Evolutionary conservation across 306 rosid genomes (phyloP).

Genomic region (Vicia villosa): DNA sequence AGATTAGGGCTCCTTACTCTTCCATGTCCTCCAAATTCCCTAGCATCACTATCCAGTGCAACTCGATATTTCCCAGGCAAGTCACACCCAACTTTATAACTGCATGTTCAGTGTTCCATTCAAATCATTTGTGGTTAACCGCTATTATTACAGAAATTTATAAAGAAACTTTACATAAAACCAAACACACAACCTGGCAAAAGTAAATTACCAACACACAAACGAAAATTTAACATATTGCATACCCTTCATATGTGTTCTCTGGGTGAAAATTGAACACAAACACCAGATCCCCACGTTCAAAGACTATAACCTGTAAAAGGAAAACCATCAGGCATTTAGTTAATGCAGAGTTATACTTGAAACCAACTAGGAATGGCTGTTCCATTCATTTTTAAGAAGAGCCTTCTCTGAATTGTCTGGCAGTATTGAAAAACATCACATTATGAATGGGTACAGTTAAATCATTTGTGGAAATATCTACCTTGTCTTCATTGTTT

Average conservation of each 20-base stretch:
- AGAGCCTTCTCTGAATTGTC: constrained; percentile 18
- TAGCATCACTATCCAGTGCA: constrained; percentile 87
- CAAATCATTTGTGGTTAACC: constrained; percentile 30
- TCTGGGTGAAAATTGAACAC: constrained; percentile 94
- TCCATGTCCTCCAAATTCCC: constrained; percentile 90
- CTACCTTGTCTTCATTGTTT: constrained; percentile 79
- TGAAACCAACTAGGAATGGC: constrained; percentile 1
- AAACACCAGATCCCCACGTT: constrained; percentile 89
- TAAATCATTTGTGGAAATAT: constrained; percentile 23
- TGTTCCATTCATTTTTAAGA: constrained; percentile 18
- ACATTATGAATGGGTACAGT: constrained; percentile 26
- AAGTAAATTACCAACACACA: constrained; percentile 9
- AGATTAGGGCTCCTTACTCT: constrained; percentile 66
- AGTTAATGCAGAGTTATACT: constrained; percentile 25
- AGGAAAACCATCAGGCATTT: constrained; percentile 26
- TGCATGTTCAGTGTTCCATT: constrained; percentile 45
- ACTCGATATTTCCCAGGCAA: constrained; percentile 96
- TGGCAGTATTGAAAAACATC: constrained; percentile 13
- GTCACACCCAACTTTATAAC: constrained; percentile 97
- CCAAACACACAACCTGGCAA: constrained; percentile 16
- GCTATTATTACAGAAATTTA: constrained; percentile 8
- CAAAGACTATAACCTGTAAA: constrained; percentile 83
- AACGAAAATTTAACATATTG: constrained; percentile 26
- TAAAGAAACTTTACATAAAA: constrained; percentile 16
- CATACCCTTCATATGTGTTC: constrained; percentile 83